phyloP scores from a whole-genome alignment of 2,329 filamentous ascomycete genomes.

The Nectriaceae sp. region DNA sequence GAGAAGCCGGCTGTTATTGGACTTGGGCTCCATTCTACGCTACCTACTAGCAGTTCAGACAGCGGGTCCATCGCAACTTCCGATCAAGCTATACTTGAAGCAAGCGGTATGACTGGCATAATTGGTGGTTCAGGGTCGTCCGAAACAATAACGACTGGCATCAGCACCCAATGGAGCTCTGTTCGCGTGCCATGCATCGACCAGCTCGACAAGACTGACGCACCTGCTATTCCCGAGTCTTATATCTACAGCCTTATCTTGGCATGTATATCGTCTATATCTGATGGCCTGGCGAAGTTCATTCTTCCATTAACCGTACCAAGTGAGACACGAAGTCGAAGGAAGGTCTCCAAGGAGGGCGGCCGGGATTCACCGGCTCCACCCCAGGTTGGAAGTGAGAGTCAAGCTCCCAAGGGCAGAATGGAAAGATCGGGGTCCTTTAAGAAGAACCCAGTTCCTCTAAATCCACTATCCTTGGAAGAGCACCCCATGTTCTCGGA shows the following conservation, averaged over 20 bases:
- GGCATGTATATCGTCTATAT: conserved; percentile 85
- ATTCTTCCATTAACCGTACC: conserved; percentile 89
- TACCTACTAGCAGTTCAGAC: conserved; percentile 64
- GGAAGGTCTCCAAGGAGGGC: conserved; percentile 44
- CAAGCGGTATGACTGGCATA: conserved; percentile 83
- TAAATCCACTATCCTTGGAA: conserved; percentile 79
- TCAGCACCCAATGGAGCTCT: conserved; percentile 90
- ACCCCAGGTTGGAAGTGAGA: conserved; percentile 37
- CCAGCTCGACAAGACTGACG: conserved; percentile 87
- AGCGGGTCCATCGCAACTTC: conserved; percentile 59
- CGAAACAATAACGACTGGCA: conserved; percentile 70
- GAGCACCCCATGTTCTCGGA: conserved; percentile 71
- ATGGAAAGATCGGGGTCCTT: conserved; percentile 66
- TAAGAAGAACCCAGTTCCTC: conserved; percentile 73
- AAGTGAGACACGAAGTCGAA: conserved; percentile 60
- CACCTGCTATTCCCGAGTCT: conserved; percentile 82
- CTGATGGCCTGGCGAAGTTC: conserved; percentile 90
- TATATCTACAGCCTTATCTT: conserved; percentile 91
- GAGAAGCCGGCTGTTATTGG: conserved; percentile 91
- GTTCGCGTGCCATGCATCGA: conserved; percentile 88
- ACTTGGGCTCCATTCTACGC: conserved; percentile 82
- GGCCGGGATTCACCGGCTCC: conserved; percentile 46
- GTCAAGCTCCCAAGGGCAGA: conserved; percentile 33
- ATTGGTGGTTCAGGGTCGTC: conserved; percentile 73
- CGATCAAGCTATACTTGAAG: conserved; percentile 87